phyloP scores from a whole-genome alignment of 495 filamentous ascomycete genomes.

The Alectoria sarmentosa region DNA sequence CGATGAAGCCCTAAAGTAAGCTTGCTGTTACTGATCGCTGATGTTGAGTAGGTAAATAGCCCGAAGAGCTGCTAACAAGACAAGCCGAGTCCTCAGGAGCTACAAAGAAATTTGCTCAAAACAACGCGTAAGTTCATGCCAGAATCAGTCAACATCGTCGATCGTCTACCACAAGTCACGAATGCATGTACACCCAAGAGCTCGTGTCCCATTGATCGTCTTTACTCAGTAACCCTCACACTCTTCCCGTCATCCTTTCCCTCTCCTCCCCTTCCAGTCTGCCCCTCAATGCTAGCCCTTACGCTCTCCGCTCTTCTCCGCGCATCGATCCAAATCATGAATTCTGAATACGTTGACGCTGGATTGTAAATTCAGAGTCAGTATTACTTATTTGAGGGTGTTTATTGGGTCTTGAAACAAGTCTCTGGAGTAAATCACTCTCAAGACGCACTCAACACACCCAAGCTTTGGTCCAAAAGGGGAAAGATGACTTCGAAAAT shows the following conservation, averaged over 20 bases:
- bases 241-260: conserved; percentile 17
- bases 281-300: conserved; percentile 25
- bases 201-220: neutral
- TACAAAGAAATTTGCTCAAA: neutral
- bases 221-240: conserved; percentile 18
- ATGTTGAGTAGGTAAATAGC: neutral
- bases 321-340: conserved; percentile 75
- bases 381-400: no score
- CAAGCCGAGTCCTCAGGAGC: neutral
- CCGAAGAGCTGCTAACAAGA: neutral
- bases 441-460: no score
- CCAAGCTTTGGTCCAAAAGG: no score
- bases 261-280: conserved; percentile 29
- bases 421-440: no score
- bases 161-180: neutral
- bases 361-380: no score
- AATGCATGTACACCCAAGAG: neutral
- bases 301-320: conserved; percentile 50
- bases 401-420: no score
- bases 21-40: neutral
- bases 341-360: conserved; percentile 66
- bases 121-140: neutral
- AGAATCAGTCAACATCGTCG: neutral
- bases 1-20: neutral
- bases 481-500: no score